Base-by-base conservation (phyloP, 345 rosid species). In the Hypericum perforatum region DNA sequence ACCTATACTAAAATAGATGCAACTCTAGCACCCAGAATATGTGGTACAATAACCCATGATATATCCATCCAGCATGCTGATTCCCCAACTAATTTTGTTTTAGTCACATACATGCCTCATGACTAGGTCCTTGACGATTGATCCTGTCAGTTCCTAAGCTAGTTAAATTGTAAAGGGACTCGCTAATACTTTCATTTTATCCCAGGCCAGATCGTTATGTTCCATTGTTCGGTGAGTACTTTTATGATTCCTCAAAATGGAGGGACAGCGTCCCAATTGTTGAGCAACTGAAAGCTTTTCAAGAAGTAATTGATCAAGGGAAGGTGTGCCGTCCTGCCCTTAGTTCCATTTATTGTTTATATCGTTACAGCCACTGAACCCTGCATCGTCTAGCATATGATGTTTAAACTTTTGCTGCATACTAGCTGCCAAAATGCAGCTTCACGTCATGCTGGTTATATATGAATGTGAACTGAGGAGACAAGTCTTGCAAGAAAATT, bases 161-260 rank as follows among this genome's bases (percentile, higher is more conserved):
- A 46, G 14, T 11, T 12, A 9, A 13, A 7, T 6, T 29, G 14
- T 9, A 46, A 8, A 5, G 16, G 4, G 16, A 46, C 6, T n/a
- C 13, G 49, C 14, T 13, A 13, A 12, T 46, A 7, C 56, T 41
- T 39, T 29, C n/a, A 13, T 41, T 39, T 29, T 12, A 13, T 11
- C 54, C 13, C 84, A 90, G 97, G 97, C 97, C 97, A 57, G 97
- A 90, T 68, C 89, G 96, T 47, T 86, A 90, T 73, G 97, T 79
- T n/a, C 70, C 94, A 37, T 57, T 90, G 57, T 90, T 86, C 59
- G 97, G 97, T 54, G 94, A 77, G 41, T 74, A 11, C 55, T 62
- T 8, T 6, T 90, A 78, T 58, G 82, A 90, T 60, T 58, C 69
- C 48, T 71, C 78, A 46, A 86, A 84, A 76, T 86, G 95, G 97